phyloP scores from a whole-genome alignment of 495 filamentous ascomycete species.

The Tuber borchii region DNA sequence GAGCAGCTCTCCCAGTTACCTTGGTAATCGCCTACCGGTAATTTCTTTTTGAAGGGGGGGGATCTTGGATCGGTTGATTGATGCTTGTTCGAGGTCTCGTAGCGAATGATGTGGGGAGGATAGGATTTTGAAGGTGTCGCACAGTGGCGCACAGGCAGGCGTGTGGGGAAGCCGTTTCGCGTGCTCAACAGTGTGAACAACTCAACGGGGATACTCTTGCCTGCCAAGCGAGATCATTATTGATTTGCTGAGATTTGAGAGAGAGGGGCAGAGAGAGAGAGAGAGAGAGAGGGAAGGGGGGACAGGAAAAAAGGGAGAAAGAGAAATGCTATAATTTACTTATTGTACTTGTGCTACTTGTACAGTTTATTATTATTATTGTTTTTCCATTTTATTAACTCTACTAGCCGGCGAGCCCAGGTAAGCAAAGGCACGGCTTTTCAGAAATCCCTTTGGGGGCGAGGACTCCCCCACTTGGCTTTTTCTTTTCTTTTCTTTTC shows the following conservation, averaged over 20 bases:
- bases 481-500: background rate
- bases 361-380: background rate
- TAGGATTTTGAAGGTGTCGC: background rate
- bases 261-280: background rate
- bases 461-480: background rate
- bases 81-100: conserved; percentile 2
- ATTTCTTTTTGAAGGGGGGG: background rate
- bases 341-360: background rate
- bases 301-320: background rate
- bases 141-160: background rate
- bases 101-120: background rate
- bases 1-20: background rate
- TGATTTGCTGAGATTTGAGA: background rate
- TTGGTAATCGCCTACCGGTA: conserved; percentile 1
- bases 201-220: background rate
- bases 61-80: background rate
- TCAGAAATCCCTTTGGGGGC: background rate
- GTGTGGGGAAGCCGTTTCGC: background rate
- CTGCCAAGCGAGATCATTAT: background rate
- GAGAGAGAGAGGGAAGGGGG: background rate
- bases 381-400: background rate
- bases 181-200: background rate
- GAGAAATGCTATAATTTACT: background rate
- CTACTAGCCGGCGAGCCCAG: background rate
- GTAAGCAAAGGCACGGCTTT: background rate